Conservation (phyloP, 1,139 yeast species). For the Sugiyamaella paludigena region DNA sequence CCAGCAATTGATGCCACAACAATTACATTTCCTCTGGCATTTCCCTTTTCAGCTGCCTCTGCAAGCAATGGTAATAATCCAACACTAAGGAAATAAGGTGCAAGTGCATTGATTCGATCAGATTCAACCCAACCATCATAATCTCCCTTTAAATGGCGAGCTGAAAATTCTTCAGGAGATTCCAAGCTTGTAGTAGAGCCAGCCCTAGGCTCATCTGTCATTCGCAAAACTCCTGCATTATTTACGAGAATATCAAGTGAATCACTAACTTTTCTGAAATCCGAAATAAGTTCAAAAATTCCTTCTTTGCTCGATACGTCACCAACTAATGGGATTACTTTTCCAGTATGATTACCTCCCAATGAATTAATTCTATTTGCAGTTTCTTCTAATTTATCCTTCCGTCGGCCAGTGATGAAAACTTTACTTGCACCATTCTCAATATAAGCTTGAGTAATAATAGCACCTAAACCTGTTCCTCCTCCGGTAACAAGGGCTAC, state of each 20-base stretch:
- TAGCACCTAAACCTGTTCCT: constrained; percentile 21
- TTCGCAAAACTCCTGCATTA: constrained; percentile 20
- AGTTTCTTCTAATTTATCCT: constrained; percentile 18
- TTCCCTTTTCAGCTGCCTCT: constrained; percentile 18
- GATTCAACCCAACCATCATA: constrained; percentile 19
- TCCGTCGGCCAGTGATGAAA: constrained; percentile 20
- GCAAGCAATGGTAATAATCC: constrained; percentile 18
- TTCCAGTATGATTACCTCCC: constrained; percentile 17
- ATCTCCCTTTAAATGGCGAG: constrained; percentile 18
- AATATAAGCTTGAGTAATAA: constrained; percentile 17
- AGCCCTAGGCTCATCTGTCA: constrained; percentile 5
- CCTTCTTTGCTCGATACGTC: constrained; percentile 21
- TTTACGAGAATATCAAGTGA: constrained; percentile 21
- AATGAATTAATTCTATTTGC: constrained; percentile 17
- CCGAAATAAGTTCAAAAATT: constrained; percentile 13
- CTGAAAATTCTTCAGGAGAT: constrained; percentile 13
- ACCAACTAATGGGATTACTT: constrained; percentile 20
- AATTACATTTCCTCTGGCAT: constrained; percentile 46
- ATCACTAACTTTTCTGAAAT: constrained; percentile 12
- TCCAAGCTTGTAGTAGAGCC: constrained; percentile 2
- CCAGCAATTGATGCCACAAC: constrained; percentile 86
- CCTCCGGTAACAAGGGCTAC: constrained; percentile 22
- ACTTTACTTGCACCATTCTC: constrained; percentile 19
- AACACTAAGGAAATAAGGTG: constrained; percentile 16
- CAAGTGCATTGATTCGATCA: constrained; percentile 13